Evolutionary conservation across 23 red algal species (phyloP), one percentile per base, ranked within the genome.

Genomic region (Gracilariopsis chorda): DNA sequence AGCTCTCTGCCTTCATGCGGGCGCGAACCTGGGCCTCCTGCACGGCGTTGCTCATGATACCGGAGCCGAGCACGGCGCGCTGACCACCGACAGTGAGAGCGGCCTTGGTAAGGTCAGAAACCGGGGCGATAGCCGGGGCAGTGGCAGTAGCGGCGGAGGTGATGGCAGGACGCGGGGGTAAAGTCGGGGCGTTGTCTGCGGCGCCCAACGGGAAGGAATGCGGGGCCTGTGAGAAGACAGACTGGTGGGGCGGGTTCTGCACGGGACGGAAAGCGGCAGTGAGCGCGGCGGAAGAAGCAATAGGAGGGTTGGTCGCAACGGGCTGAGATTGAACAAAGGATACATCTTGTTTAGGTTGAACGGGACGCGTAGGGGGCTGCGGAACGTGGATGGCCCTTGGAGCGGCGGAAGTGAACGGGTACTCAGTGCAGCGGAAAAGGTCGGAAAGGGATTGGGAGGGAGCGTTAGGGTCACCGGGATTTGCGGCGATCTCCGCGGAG

Each of bases 1-100:
- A 90, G 25, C 21, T 78, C 44, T 90, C 86, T 16, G 86, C 86
- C 75, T 90, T 90, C 59, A 70, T 33, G 20, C 72, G 49, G 8
- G 86, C 86, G 19, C 43, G 51, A 25, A 78, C 62, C 59, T 90
- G 86, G 30, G 86, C 86, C 73, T 90, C 72, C 70, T 90, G 72
- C 47, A 90, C 86, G 51, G 86, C 86, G 40, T 49, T 46, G 12
- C 57, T 69, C 2, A 88, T 65, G 36, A 88, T 75, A 34, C 83
- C 83, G 30, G 62, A 73, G 20, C 83, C 83, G 19, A 88, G 47
- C 39, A 88, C 83, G 44, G 62, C 41, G 45, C 83, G 83, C 23
- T 88, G 65, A 2, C 83, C 83, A 37, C 45, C 65, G 7, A 42
- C 49, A 21, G 65, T 60, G 57, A 88, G 57, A 21, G 83, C 51